phyloP scores from a whole-genome alignment of 2,329 filamentous ascomycete species.

The Myriosclerotinia curreyana region DNA sequence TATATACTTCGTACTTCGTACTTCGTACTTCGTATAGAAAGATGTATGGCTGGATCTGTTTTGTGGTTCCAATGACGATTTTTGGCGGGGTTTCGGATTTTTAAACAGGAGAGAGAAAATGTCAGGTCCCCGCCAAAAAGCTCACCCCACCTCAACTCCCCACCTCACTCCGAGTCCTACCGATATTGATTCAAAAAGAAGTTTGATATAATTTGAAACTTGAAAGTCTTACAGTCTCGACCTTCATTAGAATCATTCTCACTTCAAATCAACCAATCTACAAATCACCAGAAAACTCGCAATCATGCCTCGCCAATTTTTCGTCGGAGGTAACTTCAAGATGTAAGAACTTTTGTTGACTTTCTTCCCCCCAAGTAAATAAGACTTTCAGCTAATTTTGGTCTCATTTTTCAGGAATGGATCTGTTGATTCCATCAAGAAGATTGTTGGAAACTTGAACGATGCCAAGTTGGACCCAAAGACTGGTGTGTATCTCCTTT shows the following conservation, averaged over 20 bases:
- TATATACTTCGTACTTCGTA: too few species aligned
- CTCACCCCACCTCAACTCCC: conserved; percentile 20
- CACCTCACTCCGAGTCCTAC: conserved; percentile 17
- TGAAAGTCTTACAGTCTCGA: too few species aligned
- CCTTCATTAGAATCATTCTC: background rate
- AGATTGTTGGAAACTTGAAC: conserved; percentile 89
- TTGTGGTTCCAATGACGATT: conserved; percentile 20
- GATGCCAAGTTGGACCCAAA: conserved; percentile 74
- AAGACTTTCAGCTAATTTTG: conserved; percentile 18
- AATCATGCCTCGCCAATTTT: conserved; percentile 88
- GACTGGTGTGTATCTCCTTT: conserved; percentile 54
- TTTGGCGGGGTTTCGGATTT: conserved; percentile 18
- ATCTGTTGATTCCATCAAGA: conserved; percentile 81
- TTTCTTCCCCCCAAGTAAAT: conserved; percentile 11
- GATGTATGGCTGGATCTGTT: background rate
- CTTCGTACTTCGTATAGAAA: too few species aligned
- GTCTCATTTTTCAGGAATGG: conserved; percentile 69
- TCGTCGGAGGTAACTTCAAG: conserved; percentile 99
- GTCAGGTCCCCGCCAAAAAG: conserved; percentile 5
- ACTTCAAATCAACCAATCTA: conserved; percentile 7
- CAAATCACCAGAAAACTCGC: conserved; percentile 24
- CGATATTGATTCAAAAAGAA: conserved; percentile 21
- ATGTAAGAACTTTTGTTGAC: conserved; percentile 60
- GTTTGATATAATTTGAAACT: conserved; percentile 13
- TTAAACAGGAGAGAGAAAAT: conserved; percentile 1